Evolutionary conservation across 2,329 filamentous ascomycete genomes (phyloP).

Genomic region (Fusarium burgessii): DNA sequence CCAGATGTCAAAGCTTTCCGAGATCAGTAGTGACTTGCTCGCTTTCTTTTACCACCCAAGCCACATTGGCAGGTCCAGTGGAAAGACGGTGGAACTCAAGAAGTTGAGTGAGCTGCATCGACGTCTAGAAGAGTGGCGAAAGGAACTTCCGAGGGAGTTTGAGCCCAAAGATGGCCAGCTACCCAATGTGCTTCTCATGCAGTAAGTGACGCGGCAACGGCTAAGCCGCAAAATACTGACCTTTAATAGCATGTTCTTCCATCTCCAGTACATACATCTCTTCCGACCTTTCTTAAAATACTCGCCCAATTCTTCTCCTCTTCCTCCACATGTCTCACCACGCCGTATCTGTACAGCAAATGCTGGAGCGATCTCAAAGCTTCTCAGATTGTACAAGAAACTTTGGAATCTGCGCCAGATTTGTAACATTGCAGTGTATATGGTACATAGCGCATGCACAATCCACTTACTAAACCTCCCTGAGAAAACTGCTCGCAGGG

Average conservation of each 20-base stretch:
- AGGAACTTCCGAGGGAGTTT: constrained; percentile 84
- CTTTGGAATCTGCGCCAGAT: constrained; percentile 92
- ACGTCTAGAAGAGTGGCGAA: constrained; percentile 89
- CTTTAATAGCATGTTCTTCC: constrained; percentile 88
- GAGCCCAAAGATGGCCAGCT: constrained; percentile 90
- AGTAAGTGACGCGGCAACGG: constrained; percentile 72
- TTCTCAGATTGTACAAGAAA: constrained; percentile 95
- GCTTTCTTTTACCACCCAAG: constrained; percentile 91
- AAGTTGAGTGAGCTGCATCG: constrained; percentile 93
- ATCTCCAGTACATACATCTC: constrained; percentile 93
- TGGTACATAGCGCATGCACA: constrained; percentile 92
- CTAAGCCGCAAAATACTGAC: constrained; percentile 13
- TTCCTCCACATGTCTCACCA: constrained; percentile 89
- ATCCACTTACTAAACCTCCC: constrained; percentile 94
- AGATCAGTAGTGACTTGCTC: constrained; percentile 93
- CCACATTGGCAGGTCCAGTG: constrained; percentile 70
- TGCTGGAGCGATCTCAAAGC: constrained; percentile 88
- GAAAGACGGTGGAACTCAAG: constrained; percentile 88
- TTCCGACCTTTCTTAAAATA: constrained; percentile 97
- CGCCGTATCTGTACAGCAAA: constrained; percentile 92
- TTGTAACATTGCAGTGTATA: constrained; percentile 96
- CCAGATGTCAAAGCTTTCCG: constrained; percentile 85
- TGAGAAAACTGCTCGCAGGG: constrained; percentile 88
- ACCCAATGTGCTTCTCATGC: constrained; percentile 81
- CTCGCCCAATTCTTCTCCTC: constrained; percentile 80